These are phyloP conservation scores for Heliamphora pulchella DNA, from an alignment of 179 eudicot species.

Conservation along the genomic window DNA sequence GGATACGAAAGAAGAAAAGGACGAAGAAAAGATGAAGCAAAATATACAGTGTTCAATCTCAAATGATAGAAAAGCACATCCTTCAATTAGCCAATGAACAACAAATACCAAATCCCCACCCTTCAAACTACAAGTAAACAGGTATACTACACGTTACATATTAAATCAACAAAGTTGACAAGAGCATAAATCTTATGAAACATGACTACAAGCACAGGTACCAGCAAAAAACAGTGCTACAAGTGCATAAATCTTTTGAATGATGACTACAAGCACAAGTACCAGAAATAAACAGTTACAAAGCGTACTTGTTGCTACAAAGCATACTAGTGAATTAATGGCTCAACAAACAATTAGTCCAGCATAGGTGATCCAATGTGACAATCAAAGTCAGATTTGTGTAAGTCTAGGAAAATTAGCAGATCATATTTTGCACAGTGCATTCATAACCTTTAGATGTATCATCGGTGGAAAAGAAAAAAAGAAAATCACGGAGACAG, in stretches of 20 bases:
- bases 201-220: background rate
- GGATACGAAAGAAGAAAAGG: background rate
- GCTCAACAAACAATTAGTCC: background rate
- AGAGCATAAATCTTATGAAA: background rate
- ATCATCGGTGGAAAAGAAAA: constrained; percentile 8
- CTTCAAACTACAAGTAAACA: background rate
- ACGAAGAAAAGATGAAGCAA: background rate
- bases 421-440: background rate
- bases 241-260: background rate
- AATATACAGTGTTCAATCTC: background rate
- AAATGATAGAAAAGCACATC: background rate
- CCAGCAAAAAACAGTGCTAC: background rate
- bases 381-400: background rate
- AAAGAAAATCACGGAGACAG: background rate
- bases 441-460: background rate
- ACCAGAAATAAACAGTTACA: background rate
- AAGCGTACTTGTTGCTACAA: background rate
- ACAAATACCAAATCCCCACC: background rate
- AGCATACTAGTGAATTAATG: background rate
- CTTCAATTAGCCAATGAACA: background rate
- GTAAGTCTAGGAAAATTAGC: background rate
- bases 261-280: background rate
- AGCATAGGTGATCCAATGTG: background rate
- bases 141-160: background rate
- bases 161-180: background rate